Base-by-base conservation (phyloP, 1,284 basidiomycete species). In the Ceratobasidium sp. region DNA sequence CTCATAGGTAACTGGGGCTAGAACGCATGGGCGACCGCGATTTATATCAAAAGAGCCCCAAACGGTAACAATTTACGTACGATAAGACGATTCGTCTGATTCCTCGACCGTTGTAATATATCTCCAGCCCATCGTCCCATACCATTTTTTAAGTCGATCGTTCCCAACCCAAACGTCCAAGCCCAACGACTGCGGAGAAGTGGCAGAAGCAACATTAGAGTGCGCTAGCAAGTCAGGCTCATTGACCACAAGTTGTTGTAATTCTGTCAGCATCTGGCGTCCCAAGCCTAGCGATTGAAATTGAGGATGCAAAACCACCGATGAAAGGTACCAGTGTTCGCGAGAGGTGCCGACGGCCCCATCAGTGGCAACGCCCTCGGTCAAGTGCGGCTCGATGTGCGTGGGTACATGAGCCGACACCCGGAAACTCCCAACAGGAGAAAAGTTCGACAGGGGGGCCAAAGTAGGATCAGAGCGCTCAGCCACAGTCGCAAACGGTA, bases 161-260 rank as follows among this genome's bases (percentile, higher is more conserved):
- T 60, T 60, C 3, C 57, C 42, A 20, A 42, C 57, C 57, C 57
- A 60, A 27, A 60, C 57, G 15, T 60, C 57, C 25, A 60, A 42
- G 4, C 40, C 57, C 17, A 60, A 31, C 15, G 40, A 20, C 7
- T 29, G 29, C 20, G 35, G n/a, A 42, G 17, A 10, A 4, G 3
- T 38, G 5, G 35, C n/a, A 40, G 54, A 40, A 20, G 1, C 20
- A 3, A 25, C 12, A 17, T n/a, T 13, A 25, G 22, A 38, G n/a
- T 20, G 20, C 10, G 12, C 10, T 27, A 17, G 13, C 12, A 56
- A 25, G 17, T 25, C 22, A 42, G 54, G 31, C 5, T 13, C 12
- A n/a, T 40, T 42, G 32, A 10, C 25, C 40, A n/a, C 42, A n/a
- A 60, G 42, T 15, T 45, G 15, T 32, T 60, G 57, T 7, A 60